Evolutionary conservation across 140 eudicot species (phyloP).

Genomic region (Anethum foeniculum): DNA sequence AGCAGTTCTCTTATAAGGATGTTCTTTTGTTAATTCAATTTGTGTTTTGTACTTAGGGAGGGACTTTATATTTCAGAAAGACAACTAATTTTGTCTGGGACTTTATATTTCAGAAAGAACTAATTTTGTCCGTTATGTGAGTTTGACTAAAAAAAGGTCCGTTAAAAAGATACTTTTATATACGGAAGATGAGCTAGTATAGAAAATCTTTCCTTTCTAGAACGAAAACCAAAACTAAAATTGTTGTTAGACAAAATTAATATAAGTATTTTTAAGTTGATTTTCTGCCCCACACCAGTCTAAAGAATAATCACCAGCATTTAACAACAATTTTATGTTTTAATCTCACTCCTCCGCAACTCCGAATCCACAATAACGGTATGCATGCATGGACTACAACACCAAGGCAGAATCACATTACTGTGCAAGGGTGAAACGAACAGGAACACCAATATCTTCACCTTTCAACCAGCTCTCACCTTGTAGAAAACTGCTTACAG

Average conservation of each 20-base stretch:
- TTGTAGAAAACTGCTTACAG: constrained; percentile 3
- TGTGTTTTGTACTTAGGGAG: too few relatives aligned
- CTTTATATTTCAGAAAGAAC: too few relatives aligned
- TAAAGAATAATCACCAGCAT: not conserved
- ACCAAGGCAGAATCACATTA: not conserved
- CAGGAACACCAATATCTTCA: constrained; percentile 8
- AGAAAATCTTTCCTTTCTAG: not conserved
- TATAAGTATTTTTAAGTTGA: not conserved
- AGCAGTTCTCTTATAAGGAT: too few relatives aligned
- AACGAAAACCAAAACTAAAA: not conserved
- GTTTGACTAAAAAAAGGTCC: too few relatives aligned
- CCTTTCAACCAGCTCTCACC: constrained; percentile 15
- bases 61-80: not conserved
- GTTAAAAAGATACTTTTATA: not conserved
- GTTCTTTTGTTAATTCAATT: too few relatives aligned
- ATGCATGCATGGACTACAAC: not conserved
- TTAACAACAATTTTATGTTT: not conserved
- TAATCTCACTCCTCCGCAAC: not conserved
- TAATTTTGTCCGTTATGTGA: too few relatives aligned
- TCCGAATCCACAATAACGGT: not conserved
- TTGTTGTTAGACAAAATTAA: not conserved
- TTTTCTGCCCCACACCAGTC: not conserved
- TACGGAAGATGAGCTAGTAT: not conserved
- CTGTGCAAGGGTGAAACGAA: not conserved
- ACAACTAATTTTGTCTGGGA: not conserved